Conservation (phyloP, 2,329 filamentous ascomycete species). For the Aurifilum marmelostoma region DNA sequence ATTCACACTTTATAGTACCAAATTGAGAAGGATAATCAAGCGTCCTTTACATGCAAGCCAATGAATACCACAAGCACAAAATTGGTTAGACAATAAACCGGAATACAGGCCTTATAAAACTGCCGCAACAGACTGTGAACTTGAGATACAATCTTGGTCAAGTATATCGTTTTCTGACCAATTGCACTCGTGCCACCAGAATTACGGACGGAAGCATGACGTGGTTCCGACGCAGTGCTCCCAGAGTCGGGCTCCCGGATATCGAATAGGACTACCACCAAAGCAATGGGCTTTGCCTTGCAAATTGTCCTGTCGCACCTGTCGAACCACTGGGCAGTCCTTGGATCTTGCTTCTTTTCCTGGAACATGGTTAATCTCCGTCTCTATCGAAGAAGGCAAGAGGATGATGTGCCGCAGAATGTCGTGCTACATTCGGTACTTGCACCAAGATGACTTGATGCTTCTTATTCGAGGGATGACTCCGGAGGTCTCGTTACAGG, state of each 20-base stretch:
- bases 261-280: constrained; percentile 1
- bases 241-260: constrained; percentile 2
- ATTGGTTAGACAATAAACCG: no score
- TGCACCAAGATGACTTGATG: background rate
- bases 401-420: background rate
- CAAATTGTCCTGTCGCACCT: constrained; percentile 24
- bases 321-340: constrained; percentile 2
- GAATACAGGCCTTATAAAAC: background rate
- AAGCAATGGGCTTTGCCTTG: background rate
- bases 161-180: background rate
- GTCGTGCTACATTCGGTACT: constrained; percentile 24
- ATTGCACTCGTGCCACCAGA: background rate
- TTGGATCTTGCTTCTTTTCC: constrained; percentile 11
- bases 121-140: background rate
- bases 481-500: background rate
- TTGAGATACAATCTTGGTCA: background rate
- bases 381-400: background rate
- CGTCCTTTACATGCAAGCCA: constrained; percentile 2
- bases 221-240: constrained; percentile 19
- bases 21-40: no score
- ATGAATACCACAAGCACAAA: constrained; percentile 20
- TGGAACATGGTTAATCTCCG: background rate
- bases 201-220: constrained; percentile 21
- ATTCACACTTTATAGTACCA: no score
- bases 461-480: constrained; percentile 3